Percentiles rank a stretch among this genome's conserved stretches.
phyloP scores from a whole-genome alignment of 768 basidiomycete species.

The Lentinula lateritia region DNA sequence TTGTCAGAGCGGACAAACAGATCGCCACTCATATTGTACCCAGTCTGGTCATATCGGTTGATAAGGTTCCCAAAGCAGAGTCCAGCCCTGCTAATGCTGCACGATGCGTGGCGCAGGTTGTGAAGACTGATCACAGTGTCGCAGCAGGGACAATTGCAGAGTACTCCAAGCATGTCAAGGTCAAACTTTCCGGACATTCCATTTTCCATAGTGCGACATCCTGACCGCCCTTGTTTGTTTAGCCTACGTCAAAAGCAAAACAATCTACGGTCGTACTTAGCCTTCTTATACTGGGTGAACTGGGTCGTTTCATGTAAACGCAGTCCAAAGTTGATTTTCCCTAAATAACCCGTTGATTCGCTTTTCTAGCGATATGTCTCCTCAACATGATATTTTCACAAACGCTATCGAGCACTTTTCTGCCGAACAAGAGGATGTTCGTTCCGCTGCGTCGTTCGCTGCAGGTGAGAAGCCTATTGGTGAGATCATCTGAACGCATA shows the following conservation, averaged over 20 bases:
- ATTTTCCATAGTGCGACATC: too few species aligned
- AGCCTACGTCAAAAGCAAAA: conserved; percentile 58
- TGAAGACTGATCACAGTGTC: conserved; percentile 60
- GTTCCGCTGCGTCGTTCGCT: conserved; percentile 91
- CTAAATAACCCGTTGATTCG: conserved; percentile 1
- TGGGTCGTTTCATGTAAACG: conserved; percentile 83
- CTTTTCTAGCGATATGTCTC: conserved; percentile 74
- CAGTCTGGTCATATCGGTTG: conserved; percentile 58
- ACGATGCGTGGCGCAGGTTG: conserved; percentile 79
- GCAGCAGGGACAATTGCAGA: conserved; percentile 83
- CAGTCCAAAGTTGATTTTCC: neutral
- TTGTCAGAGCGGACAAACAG: conserved; percentile 79
- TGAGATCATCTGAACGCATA: neutral
- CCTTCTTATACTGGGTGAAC: conserved; percentile 85
- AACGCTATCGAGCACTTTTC: conserved; percentile 70
- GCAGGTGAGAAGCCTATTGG: conserved; percentile 48
- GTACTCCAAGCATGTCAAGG: conserved; percentile 80
- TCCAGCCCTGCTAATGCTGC: conserved; percentile 69
- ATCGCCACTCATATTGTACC: conserved; percentile 81
- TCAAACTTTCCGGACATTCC: conserved; percentile 18
- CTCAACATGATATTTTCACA: conserved; percentile 73
- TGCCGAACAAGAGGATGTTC: conserved; percentile 77
- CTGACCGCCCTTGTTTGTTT: neutral
- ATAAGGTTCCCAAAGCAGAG: conserved; percentile 58
- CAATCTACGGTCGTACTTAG: conserved; percentile 72